Evolutionary conservation across 768 basidiomycete genomes (phyloP).

Genomic region (Termitomyces sp.): DNA sequence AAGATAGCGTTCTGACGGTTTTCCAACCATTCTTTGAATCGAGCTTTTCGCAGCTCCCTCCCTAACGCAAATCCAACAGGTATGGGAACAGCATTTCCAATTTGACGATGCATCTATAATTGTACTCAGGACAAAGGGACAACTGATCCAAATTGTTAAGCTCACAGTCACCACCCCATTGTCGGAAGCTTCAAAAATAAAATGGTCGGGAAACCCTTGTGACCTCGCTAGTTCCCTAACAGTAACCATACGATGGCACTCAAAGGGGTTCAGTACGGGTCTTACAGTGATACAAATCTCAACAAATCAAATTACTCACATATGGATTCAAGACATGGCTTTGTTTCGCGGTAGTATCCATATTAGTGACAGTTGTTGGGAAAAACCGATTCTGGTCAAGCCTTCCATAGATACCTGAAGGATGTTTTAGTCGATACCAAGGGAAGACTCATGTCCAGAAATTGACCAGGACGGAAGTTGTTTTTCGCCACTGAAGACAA

Average conservation of each 20-base stretch:
- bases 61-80: constrained; percentile 61
- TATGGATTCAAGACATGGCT: constrained; percentile 61
- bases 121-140: neutral
- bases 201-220: constrained; percentile 78
- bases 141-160: constrained; percentile 1
- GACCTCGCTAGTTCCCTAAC: constrained; percentile 75
- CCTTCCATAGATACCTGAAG: constrained; percentile 47
- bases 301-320: constrained; percentile 29
- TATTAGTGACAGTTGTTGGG: constrained; percentile 72
- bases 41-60: constrained; percentile 46
- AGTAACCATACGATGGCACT: constrained; percentile 70
- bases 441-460: neutral
- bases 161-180: constrained; percentile 58
- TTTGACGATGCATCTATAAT: constrained; percentile 69
- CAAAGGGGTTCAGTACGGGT: neutral
- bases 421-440: neutral
- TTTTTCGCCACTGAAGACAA: constrained; percentile 47
- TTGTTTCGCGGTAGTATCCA: constrained; percentile 78
- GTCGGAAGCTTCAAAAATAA: constrained; percentile 50
- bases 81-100: constrained; percentile 78
- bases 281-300: neutral
- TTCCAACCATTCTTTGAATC: constrained; percentile 48
- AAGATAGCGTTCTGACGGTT: constrained; percentile 29
- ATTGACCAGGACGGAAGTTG: constrained; percentile 47
- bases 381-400: constrained; percentile 53